Evolutionary conservation across 305 asterid genomes (phyloP), one percentile per base, ranked within the genome.

Genomic region (Ajuga reptans): DNA sequence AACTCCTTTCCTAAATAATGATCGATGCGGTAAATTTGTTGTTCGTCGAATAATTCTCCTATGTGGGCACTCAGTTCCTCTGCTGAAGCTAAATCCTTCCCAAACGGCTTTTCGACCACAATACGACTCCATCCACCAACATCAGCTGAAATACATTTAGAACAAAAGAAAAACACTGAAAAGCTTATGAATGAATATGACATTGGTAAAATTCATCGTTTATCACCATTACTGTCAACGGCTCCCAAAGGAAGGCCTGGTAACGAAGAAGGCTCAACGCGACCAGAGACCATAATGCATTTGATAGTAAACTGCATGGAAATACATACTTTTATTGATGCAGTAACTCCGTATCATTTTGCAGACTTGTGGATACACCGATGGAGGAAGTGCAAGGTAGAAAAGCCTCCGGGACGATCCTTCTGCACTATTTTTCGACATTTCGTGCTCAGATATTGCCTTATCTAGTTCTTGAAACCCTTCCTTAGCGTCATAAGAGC

Each of bases 71-170:
- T 87, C 79, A 93, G 87, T 76, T 91, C 80, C 79, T 93, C 97
- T 42, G 99, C 86, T 46, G 99, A 89, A 71, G 81, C 93, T 85
- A 94, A 86, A 82, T 94, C 99, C 85, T 74, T 91, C 66, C 99
- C 99, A 53, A 94, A 94, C 46, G 99, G 99, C 83, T 94, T 94
- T 92, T 94, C 97, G 67, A 94, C 96, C 60, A 94, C 95, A 61
- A 91, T 79, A 24, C 97, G 95, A 14, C 96, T 94, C 99, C 97
- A 91, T 69, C 99, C 99, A 61, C 96, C 93, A 75, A 81, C 84
- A 82, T 89, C 90, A 76, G 97, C 97, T 91, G 87, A 21, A 82
- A 84, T 70, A 4, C 9, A 39, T 7, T 8, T 2, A 39, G 45
- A 39, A 39, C 11, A 6, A 36, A 5, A 31, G 6, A 36, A 36